Conservation (phyloP, 1,139 yeast species). For the Debaryomycetaceae sp. region DNA sequence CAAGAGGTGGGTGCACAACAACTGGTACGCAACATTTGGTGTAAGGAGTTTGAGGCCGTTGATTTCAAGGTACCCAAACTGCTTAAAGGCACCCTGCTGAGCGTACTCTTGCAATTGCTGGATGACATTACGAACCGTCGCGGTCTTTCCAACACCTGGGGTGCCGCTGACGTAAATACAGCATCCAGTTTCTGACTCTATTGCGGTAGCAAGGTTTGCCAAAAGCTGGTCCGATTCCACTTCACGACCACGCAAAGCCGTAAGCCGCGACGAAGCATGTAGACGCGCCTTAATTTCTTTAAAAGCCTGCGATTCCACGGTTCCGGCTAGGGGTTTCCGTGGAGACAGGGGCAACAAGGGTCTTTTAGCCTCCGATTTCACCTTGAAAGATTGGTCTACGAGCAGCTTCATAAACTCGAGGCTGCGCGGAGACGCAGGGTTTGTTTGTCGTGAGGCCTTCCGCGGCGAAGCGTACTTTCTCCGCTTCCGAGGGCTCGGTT, state of each 20-base stretch:
- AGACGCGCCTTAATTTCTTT: conserved; percentile 46
- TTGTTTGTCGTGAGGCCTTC: neutral
- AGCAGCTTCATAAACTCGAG: neutral
- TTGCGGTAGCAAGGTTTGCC: conserved; percentile 63
- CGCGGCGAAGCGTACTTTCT: neutral
- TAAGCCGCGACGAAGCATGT: conserved; percentile 55
- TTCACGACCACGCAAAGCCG: conserved; percentile 78
- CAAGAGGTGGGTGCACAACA: conserved; percentile 66
- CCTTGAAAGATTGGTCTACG: neutral
- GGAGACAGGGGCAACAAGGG: neutral
- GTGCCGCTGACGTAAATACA: conserved; percentile 91
- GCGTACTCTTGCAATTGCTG: conserved; percentile 45
- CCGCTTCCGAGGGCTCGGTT: neutral
- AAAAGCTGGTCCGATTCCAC: conserved; percentile 71
- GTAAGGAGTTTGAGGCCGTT: conserved; percentile 80
- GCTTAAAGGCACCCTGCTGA: conserved; percentile 35
- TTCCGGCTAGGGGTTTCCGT: neutral
- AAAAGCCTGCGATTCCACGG: conserved; percentile 29
- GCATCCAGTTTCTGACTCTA: conserved; percentile 64
- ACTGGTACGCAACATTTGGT: conserved; percentile 82
- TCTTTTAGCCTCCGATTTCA: neutral
- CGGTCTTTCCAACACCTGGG: conserved; percentile 97
- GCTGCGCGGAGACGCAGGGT: neutral
- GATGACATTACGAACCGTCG: conserved; percentile 81
- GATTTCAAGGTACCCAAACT: conserved; percentile 71